phyloP scores from a whole-genome alignment of 1,139 yeast species.

The Blastobotrys apis region DNA sequence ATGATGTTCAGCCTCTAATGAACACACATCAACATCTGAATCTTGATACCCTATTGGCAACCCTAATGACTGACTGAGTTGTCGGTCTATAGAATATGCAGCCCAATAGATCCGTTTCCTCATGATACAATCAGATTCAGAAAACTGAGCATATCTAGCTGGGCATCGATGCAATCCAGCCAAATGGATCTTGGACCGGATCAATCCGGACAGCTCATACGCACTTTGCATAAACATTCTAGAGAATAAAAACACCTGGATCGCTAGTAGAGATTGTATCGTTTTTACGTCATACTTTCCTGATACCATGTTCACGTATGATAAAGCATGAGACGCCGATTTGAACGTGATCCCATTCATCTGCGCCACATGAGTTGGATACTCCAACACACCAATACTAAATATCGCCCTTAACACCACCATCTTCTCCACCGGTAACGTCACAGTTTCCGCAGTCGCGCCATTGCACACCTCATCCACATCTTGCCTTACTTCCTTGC shows the following conservation, averaged over 20 bases:
- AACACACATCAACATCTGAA: slow-evolving; percentile 20
- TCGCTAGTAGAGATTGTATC: slow-evolving; percentile 13
- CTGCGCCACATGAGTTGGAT: slow-evolving; percentile 5
- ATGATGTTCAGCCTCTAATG: slow-evolving; percentile 14
- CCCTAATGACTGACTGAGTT: slow-evolving; percentile 19
- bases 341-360: not conserved
- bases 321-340: slow-evolving; percentile 7
- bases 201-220: slow-evolving; percentile 17
- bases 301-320: not conserved
- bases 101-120: slow-evolving; percentile 19
- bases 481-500: slow-evolving; percentile 10
- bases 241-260: slow-evolving; percentile 17
- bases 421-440: slow-evolving; percentile 2
- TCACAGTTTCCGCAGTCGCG: slow-evolving; percentile 2
- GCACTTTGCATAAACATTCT: slow-evolving; percentile 17
- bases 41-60: slow-evolving; percentile 18
- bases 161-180: slow-evolving; percentile 21
- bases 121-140: slow-evolving; percentile 9
- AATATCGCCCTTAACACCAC: slow-evolving; percentile 12
- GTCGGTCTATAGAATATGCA: slow-evolving; percentile 18
- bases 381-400: slow-evolving; percentile 14
- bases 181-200: slow-evolving; percentile 16
- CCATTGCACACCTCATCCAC: not conserved
- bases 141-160: slow-evolving; percentile 16
- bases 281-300: slow-evolving; percentile 4